These are phyloP conservation scores for Phialophora chinensis DNA, from an alignment of 2,329 filamentous ascomycete species.

Conservation along the genomic window DNA sequence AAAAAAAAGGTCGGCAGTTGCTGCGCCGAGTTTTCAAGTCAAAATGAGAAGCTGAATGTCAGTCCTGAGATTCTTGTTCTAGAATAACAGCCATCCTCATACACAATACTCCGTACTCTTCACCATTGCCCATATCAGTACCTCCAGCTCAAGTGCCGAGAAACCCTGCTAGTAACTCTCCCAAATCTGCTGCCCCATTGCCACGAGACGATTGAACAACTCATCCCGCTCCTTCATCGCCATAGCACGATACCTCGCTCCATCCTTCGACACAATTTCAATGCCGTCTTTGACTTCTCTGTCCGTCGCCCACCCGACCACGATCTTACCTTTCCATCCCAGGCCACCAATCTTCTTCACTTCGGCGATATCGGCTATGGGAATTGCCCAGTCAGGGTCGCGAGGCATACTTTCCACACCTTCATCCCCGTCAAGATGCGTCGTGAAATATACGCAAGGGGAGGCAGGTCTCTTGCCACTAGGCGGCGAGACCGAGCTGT, in stretches of 20 bases:
- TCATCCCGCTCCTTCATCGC: conserved; percentile 76
- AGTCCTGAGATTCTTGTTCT: no score
- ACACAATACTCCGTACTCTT: no score
- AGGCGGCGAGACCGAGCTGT: conserved; percentile 46
- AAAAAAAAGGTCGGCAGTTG: no score
- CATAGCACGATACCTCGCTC: conserved; percentile 67
- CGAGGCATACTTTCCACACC: conserved; percentile 58
- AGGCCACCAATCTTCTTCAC: conserved; percentile 80
- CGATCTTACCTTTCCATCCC: conserved; percentile 82
- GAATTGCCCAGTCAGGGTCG: conserved; percentile 70
- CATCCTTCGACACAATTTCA: conserved; percentile 64
- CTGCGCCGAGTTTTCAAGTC: no score
- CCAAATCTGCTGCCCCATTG: conserved; percentile 83
- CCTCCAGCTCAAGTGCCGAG: neutral
- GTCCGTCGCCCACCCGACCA: conserved; percentile 79
- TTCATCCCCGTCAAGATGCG: conserved; percentile 50
- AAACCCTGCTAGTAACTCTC: conserved; percentile 65
- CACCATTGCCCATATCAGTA: neutral
- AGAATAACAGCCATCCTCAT: no score
- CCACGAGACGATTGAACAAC: conserved; percentile 77
- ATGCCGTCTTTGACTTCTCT: conserved; percentile 77
- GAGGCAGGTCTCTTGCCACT: conserved; percentile 66
- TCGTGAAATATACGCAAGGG: conserved; percentile 70
- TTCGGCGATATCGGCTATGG: conserved; percentile 73
- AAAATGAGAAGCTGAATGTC: no score